A percentile compares a stretch with the other conserved stretches of the same genome.
Evolutionary conservation across 106 monocot genomes (phyloP).

Genomic region (Acanthochlamys bracteata): DNA sequence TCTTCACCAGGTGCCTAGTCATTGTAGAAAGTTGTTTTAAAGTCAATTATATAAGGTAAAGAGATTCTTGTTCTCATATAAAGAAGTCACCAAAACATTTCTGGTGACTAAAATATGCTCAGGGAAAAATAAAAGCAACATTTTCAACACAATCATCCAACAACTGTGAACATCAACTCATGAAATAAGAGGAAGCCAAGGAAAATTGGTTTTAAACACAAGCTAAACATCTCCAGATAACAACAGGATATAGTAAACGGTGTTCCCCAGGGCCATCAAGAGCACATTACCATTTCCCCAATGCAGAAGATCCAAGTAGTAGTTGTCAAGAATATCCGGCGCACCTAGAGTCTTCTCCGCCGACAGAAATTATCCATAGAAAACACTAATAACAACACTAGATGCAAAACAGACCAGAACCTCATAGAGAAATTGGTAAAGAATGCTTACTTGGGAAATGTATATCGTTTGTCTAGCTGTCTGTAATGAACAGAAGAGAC

Average conservation of each 20-base stretch:
- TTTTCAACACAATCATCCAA: too few species aligned
- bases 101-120: too few species aligned
- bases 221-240: too few species aligned
- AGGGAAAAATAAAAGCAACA: too few species aligned
- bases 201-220: too few species aligned
- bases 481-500: conserved; percentile 20
- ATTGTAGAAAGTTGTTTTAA: too few species aligned
- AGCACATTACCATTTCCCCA: not conserved
- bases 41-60: too few species aligned
- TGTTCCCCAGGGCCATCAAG: not conserved
- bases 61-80: too few species aligned
- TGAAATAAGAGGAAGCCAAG: too few species aligned
- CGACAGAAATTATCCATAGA: not conserved
- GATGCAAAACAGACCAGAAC: not conserved
- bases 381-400: not conserved
- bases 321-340: not conserved
- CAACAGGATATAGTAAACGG: not conserved
- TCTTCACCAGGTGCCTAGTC: too few species aligned
- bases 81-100: too few species aligned
- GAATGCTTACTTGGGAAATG: conserved; percentile 43
- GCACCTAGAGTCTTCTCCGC: conserved; percentile 1
- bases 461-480: conserved; percentile 29
- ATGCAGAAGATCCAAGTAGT: not conserved
- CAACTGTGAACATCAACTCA: too few species aligned
- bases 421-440: not conserved